Base-by-base conservation (phyloP, 1,139 yeast genomes). In the Pichia cactophila region DNA sequence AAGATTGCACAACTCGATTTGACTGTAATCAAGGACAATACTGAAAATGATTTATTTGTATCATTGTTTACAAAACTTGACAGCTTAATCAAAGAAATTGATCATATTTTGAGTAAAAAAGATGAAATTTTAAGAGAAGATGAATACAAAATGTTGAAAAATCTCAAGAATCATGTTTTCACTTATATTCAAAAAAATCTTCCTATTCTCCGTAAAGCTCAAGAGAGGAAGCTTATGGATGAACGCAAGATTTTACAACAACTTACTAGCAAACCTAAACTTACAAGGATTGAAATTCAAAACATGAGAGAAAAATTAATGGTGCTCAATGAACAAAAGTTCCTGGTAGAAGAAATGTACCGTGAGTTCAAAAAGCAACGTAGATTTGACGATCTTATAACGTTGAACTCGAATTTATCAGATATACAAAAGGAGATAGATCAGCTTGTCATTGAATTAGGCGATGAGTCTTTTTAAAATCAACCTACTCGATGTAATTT, bases 291-390 rank as follows among this genome's bases (percentile, higher is more conserved):
- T 45, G 78, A 81, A 56, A 78, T 85, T 5, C 70, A 86, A 48
- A 75, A 74, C 50, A 67, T 77, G 37, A 71, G 94, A 50, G 94
- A 88, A 58, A 84, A 85, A 57, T 66, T 90, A 50, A 85, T 89
- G 83, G 96, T 90, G 14, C 70, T 88, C 66, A 84, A 84, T 56
- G 97, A 90, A 61, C 97, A 90, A 61, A 74, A 74, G 60, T 88
- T 78, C 58, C 66, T 90, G 54, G 81, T 90, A 4, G 78, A 80
- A 50, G 74, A 77, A 26, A 76, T 83, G 74, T 75, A 86, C 23
- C 70, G 73, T 5, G 79, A 75, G 20, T 78, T 83, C 42, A 86
- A 83, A 51, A 74, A 73, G 55, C 79, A 77, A 50, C 70, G 97
- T 42, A 78, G 80, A 55, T 88, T 87, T 61, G 96, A 89, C 54